Percentiles rank a stretch among this genome's conserved stretches.
Conservation (phyloP, 2,329 filamentous ascomycete species). For the Colletotrichum sp. region DNA sequence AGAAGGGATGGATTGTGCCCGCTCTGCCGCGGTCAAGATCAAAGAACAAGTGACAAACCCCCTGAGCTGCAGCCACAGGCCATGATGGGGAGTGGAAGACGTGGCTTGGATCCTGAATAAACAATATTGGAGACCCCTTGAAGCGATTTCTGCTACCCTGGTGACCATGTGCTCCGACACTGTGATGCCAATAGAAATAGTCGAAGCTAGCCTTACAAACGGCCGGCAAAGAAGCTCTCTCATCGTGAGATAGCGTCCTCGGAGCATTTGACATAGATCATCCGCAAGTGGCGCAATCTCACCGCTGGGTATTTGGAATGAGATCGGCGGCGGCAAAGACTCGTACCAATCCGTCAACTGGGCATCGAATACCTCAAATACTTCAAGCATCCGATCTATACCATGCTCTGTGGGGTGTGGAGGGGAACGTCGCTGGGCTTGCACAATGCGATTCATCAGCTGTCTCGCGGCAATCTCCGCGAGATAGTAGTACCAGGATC, state of each 20-base stretch:
- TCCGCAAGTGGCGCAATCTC: conserved; percentile 2
- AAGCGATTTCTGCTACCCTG: not conserved
- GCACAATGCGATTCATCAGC: conserved; percentile 10
- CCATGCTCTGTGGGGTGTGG: conserved; percentile 2
- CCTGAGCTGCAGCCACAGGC: conserved; percentile 12
- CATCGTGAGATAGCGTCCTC: conserved; percentile 1
- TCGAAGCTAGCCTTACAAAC: conserved; percentile 15
- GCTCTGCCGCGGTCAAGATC: conserved; percentile 7
- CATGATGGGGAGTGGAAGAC: not conserved
- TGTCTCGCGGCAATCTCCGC: conserved; percentile 16
- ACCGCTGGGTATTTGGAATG: conserved; percentile 6
- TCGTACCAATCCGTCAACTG: conserved; percentile 19
- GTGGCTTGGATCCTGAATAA: conserved; percentile 11
- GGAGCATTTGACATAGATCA: conserved; percentile 16
- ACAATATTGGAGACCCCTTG: conserved; percentile 9
- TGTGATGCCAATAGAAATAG: conserved; percentile 1
- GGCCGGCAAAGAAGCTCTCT: conserved; percentile 7
- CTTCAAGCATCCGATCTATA: conserved; percentile 19
- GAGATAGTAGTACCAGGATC: conserved; percentile 21
- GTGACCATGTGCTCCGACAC: not conserved
- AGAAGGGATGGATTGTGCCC: conserved; percentile 7
- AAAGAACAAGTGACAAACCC: conserved; percentile 17
- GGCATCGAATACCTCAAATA: conserved; percentile 14
- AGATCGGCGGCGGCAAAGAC: not conserved
- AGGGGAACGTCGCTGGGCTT: not conserved